Evolutionary conservation across 805 yeast species (phyloP).

Genomic region (Kuraishia borneana): DNA sequence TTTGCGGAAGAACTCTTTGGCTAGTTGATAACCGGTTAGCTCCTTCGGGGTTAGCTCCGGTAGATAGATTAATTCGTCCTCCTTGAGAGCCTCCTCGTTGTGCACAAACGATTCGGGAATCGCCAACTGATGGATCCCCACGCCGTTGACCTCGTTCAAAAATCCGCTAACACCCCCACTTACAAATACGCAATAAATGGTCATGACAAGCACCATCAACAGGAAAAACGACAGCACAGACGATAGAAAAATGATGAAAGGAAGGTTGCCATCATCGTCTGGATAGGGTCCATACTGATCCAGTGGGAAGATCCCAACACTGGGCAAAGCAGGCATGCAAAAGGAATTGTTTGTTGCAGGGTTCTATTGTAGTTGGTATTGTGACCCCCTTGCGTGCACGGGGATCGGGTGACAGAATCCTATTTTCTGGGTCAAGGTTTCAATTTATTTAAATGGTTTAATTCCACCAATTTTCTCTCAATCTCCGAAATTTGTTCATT

Average conservation of each 20-base stretch:
- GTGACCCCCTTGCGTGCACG: too few species aligned
- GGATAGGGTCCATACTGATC: too few species aligned
- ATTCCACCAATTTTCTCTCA: background rate
- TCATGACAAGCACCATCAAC: conserved; percentile 11
- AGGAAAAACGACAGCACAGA: conserved; percentile 14
- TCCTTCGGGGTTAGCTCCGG: conserved; percentile 11
- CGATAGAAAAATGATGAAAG: conserved; percentile 10
- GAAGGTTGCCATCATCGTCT: conserved; percentile 7
- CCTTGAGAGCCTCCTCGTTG: conserved; percentile 8
- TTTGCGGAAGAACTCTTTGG: conserved; percentile 10
- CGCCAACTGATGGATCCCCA: conserved; percentile 6
- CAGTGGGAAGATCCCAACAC: too few species aligned
- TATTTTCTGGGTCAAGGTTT: too few species aligned
- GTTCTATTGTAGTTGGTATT: too few species aligned
- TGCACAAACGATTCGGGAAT: conserved; percentile 15
- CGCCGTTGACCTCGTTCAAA: conserved; percentile 1
- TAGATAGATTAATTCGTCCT: conserved; percentile 8
- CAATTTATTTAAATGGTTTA: background rate
- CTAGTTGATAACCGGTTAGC: conserved; percentile 13
- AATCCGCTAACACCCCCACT: background rate
- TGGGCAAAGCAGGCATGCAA: too few species aligned
- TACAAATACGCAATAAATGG: conserved; percentile 14
- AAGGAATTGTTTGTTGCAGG: too few species aligned
- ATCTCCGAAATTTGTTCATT: background rate
- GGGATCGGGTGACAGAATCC: too few species aligned